Percentiles rank a stretch among this genome's conserved stretches.
Evolutionary conservation across 2,329 filamentous ascomycete genomes (phyloP).

Genomic region (Scedosporium minutisporum): DNA sequence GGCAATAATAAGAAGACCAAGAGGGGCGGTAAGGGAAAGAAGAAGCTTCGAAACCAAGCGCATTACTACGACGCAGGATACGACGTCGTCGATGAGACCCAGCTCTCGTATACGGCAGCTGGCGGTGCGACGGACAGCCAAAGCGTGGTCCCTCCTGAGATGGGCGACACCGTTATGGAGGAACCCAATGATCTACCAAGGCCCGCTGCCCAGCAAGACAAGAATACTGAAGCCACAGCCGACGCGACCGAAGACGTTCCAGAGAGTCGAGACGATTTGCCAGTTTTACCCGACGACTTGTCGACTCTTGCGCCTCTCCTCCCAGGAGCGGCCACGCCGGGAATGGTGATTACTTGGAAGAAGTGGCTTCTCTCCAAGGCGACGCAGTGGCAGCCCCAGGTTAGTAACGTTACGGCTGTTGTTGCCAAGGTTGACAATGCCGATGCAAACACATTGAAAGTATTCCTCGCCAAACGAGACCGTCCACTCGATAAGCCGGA

Average conservation of each 20-base stretch:
- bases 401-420: conserved; percentile 56
- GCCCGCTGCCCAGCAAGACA: no score
- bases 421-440: conserved; percentile 47
- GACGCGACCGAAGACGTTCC: conserved; percentile 16
- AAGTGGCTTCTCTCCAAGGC: conserved; percentile 50
- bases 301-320: conserved; percentile 35
- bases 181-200: background rate
- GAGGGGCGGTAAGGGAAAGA: conserved; percentile 39
- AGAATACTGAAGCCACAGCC: background rate
- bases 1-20: conserved; percentile 27
- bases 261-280: conserved; percentile 2
- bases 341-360: conserved; percentile 62
- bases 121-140: conserved; percentile 20
- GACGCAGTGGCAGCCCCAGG: conserved; percentile 56
- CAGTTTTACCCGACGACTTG: background rate
- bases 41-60: conserved; percentile 27
- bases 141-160: conserved; percentile 31
- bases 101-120: conserved; percentile 7
- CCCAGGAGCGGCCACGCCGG: conserved; percentile 37
- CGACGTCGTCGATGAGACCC: conserved; percentile 8
- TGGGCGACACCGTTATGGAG: conserved; percentile 9
- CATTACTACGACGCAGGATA: conserved; percentile 29
- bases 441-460: conserved; percentile 40
- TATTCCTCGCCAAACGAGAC: conserved; percentile 63
- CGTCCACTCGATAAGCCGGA: conserved; percentile 44